Conservation (phyloP, 129 eudicot genomes). For the Erigeron canadensis region DNA sequence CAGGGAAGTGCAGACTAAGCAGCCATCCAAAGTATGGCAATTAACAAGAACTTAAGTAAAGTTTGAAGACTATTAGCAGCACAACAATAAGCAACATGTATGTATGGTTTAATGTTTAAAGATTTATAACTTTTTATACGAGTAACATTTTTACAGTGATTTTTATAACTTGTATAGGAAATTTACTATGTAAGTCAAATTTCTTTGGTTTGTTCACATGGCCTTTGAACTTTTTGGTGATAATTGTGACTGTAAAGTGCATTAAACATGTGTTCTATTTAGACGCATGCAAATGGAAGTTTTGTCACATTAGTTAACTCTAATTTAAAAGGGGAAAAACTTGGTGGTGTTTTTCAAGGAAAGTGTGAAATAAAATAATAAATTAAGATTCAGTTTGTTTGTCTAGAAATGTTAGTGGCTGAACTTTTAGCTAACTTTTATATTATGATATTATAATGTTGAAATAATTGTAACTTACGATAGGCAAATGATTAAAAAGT, state of each 20-base stretch:
- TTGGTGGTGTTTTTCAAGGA: not conserved
- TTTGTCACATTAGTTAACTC: slow-evolving; percentile 14
- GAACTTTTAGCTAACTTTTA: too few species aligned
- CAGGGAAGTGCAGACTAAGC: slow-evolving; percentile 25
- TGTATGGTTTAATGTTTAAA: slow-evolving; percentile 29
- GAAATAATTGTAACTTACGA: too few species aligned
- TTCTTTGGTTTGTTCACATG: slow-evolving; percentile 23
- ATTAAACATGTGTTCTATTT: slow-evolving; percentile 19
- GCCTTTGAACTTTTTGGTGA: not conserved
- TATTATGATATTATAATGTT: too few species aligned
- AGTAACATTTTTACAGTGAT: slow-evolving; percentile 7
- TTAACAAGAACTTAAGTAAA: not conserved
- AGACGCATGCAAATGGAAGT: slow-evolving; percentile 13
- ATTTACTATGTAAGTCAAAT: not conserved
- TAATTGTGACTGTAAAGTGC: slow-evolving; percentile 30
- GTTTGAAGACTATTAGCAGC: not conserved
- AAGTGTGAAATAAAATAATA: too few species aligned
- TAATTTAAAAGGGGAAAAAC: not conserved
- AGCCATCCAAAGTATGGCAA: slow-evolving; percentile 20
- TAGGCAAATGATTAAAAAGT: too few species aligned
- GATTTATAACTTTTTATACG: not conserved
- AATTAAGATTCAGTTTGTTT: too few species aligned
- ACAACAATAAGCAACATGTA: slow-evolving; percentile 3
- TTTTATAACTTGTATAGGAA: slow-evolving; percentile 4
- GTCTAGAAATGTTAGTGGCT: too few species aligned